Conservation (phyloP, 208 protist species). For the Trypanosoma melophagium region DNA sequence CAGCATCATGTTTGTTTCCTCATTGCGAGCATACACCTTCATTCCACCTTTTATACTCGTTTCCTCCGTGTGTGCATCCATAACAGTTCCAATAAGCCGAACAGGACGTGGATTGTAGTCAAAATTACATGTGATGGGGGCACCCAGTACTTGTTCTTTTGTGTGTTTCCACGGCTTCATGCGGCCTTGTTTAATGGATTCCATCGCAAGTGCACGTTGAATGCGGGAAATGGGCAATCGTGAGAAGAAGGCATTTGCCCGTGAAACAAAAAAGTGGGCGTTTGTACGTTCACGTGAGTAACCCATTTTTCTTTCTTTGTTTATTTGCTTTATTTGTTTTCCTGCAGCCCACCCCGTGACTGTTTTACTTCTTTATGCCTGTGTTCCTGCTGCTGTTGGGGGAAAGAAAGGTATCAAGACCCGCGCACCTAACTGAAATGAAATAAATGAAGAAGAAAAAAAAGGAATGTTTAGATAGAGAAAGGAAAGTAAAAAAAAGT, state of each 20-base stretch:
- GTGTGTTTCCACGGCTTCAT: constrained; percentile 90
- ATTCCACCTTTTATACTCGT: constrained; percentile 89
- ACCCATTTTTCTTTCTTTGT: constrained; percentile 34
- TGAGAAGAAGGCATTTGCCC: constrained; percentile 89
- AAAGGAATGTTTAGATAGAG: not conserved
- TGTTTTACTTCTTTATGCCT: not conserved
- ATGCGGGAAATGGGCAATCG: constrained; percentile 83
- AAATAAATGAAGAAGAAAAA: constrained; percentile 15
- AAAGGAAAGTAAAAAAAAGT: constrained; percentile 19
- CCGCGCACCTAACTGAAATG: not conserved
- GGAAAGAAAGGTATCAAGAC: not conserved
- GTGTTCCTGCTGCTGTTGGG: not conserved
- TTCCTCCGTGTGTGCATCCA: constrained; percentile 88
- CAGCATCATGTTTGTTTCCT: constrained; percentile 91
- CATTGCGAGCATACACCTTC: constrained; percentile 89
- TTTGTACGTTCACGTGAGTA: constrained; percentile 88
- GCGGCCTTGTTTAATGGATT: constrained; percentile 77
- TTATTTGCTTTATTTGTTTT: not conserved
- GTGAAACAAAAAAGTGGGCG: constrained; percentile 84
- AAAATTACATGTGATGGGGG: constrained; percentile 86
- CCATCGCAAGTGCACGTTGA: constrained; percentile 84
- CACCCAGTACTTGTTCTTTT: constrained; percentile 88
- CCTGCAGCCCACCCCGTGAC: not conserved
- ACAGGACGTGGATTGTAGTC: constrained; percentile 90
- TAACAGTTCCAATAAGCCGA: constrained; percentile 87